Percentiles rank a stretch among this genome's conserved stretches.
These are phyloP conservation scores for Agarophyton chilense DNA, from an alignment of 23 red algal species.

Conservation along the genomic window DNA sequence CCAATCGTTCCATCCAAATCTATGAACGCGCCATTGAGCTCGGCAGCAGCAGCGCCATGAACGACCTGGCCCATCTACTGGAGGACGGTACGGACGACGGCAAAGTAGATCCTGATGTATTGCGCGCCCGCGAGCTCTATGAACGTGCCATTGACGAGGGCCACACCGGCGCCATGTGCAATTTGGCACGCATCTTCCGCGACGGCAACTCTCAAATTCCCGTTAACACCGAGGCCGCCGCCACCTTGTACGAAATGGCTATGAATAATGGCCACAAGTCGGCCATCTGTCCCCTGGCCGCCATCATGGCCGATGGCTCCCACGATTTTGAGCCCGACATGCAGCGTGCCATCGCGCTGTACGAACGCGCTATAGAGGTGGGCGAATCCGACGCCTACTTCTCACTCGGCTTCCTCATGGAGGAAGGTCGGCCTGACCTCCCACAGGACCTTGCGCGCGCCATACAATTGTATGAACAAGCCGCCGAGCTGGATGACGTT, in stretches of 20 bases:
- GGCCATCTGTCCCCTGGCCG: constrained; percentile 43
- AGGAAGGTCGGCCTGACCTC: constrained; percentile 46
- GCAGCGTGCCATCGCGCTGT: constrained; percentile 27
- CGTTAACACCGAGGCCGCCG: constrained; percentile 25
- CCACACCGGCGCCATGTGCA: constrained; percentile 55
- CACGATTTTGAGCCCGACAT: constrained; percentile 14
- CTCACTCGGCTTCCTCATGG: constrained; percentile 33
- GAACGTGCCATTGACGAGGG: constrained; percentile 56
- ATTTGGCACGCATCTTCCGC: constrained; percentile 41
- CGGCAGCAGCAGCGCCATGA: constrained; percentile 58
- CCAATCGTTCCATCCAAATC: constrained; percentile 1
- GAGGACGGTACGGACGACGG: constrained; percentile 47
- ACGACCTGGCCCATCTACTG: constrained; percentile 34
- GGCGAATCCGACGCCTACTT: constrained; percentile 44
- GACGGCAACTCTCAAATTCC: constrained; percentile 25
- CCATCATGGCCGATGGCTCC: constrained; percentile 43
- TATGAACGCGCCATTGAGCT: constrained; percentile 36
- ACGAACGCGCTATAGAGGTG: constrained; percentile 54
- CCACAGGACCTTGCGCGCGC: constrained; percentile 26
- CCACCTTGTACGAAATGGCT: constrained; percentile 56
- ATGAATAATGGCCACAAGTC: constrained; percentile 29
- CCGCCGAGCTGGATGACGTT: constrained; percentile 37
- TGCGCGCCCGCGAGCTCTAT: constrained; percentile 45
- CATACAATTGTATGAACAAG: constrained; percentile 34
- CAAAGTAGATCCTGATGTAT: constrained; percentile 25